Evolutionary conservation across 768 basidiomycete species (phyloP), one percentile per base, ranked within the genome.

Genomic region (Kwoniella dendrophila): DNA sequence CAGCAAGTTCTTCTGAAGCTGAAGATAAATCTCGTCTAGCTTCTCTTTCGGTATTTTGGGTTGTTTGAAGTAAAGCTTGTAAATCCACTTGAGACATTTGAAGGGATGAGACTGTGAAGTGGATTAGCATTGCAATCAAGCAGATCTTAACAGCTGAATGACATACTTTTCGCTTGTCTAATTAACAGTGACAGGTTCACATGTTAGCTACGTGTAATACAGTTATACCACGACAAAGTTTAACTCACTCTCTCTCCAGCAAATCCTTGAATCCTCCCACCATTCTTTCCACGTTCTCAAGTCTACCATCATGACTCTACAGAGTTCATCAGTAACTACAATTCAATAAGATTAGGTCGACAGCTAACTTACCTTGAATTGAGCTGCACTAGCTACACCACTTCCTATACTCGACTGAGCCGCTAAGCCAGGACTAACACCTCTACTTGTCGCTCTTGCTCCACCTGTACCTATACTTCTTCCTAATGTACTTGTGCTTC

Each of bases 1-100:
- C 70, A 3, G 74, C 74, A 5, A 79, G 65, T 65, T 79, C 78
- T 55, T 79, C 78, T 11, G 70, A 71, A 1, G 74, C 76, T 32
- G 60, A 66, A 4, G 74, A 72, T 16, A 79, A 63, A 48, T 77
- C 70, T 22, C 70, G 52, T 24, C 78, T 63, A 11, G 78, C 73
- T 67, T 79, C 76, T 11, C 74, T 56, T 54, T 79, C 78, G 36
- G 67, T 66, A 29, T 72, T 69, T 29, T 75, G 72, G 1, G 64
- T 68, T 4, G 48, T 45, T 3, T 56, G 50, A 4, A 73, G 66
- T 4, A 69, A 63, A 18, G 61, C 50, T 40, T 73, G 75, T 10
- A 75, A 43, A 18, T 70, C 69, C 6, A 59, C 61, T 45, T 75
- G 71, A 1, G 67, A 71, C 60, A 63, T 60, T 51, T 75, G 72